Evolutionary conservation across 2,329 filamentous ascomycete species (phyloP), one percentile per base, ranked within the genome.

Genomic region (Penicillium nordicum): DNA sequence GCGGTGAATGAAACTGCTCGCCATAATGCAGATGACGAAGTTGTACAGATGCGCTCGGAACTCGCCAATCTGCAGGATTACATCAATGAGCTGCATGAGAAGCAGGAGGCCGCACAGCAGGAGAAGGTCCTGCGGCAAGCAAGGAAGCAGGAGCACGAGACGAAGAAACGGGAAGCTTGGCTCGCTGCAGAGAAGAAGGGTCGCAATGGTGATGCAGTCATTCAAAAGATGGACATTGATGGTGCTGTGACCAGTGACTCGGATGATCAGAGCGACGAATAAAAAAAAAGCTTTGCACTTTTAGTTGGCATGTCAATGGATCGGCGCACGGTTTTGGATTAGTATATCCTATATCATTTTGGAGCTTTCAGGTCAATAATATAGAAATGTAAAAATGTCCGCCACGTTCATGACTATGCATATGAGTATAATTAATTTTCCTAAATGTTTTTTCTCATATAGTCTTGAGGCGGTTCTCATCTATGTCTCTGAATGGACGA

Each of bases 101-200:
- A 74, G 44, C 72, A 75, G 58, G 71, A 72, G 43, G 67, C 66
- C 27, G 64, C 70, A 32, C 67, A 71, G 34, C 61, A 63, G 38
- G 65, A 69, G 46, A 72, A 69, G 57, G 55, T 74, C 32, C 61
- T 63, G 42, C 71, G 69, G 8, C 72, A 72, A 60, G 69, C 68
- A 34, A 70, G 69, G 51, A 76, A 72, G 56, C 74, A 77, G 51
- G 72, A 74, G 30, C 69, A 72, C n/a, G 74, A 72, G 34, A 57
- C 65, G n/a, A 71, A 72, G 53, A 72, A 69, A 51, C 68, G 76
- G 54, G 68, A 78, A 62, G 74, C 74, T 23, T 79, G 76, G 71
- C 75, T 78, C 60, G 71, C 74, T 23, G 76, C 74, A 4, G 76
- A 78, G 58, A 78, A 74, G 58, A 73, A 71, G 55, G 76, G 76